phyloP scores from a whole-genome alignment of 106 monocot genomes.

The Dendrobium catenatum region DNA sequence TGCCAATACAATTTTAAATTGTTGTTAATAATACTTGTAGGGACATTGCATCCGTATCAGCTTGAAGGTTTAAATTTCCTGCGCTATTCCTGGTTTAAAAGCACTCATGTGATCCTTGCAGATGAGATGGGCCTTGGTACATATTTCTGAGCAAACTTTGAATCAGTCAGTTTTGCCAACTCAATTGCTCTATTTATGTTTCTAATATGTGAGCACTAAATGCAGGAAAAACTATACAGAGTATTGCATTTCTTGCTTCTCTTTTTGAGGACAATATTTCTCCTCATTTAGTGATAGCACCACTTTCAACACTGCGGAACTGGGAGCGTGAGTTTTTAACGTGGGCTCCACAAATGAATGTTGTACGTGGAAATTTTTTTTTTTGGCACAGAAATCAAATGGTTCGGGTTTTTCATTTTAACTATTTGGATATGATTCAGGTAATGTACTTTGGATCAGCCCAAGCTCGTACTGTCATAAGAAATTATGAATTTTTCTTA shows the following conservation, averaged over 20 bases:
- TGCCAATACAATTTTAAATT: background rate
- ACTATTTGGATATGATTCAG: constrained; percentile 23
- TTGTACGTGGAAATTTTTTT: constrained; percentile 52
- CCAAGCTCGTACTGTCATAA: constrained; percentile 65
- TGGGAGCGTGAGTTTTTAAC: constrained; percentile 99
- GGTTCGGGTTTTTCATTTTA: background rate
- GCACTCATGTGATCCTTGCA: constrained; percentile 92
- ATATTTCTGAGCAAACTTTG: constrained; percentile 1
- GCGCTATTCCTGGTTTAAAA: constrained; percentile 93
- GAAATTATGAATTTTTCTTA: constrained; percentile 75
- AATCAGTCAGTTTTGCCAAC: constrained; percentile 5
- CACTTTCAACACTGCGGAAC: constrained; percentile 92
- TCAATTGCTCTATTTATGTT: background rate
- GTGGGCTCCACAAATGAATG: constrained; percentile 98
- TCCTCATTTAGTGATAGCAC: constrained; percentile 90
- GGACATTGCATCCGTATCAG: constrained; percentile 90
- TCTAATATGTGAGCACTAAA: background rate
- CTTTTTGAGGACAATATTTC: constrained; percentile 74
- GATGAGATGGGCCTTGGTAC: constrained; percentile 99
- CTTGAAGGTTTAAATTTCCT: constrained; percentile 98
- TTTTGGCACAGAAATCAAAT: background rate
- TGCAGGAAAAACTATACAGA: constrained; percentile 98
- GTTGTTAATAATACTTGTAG: constrained; percentile 28
- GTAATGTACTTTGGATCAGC: constrained; percentile 97
- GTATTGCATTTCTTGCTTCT: constrained; percentile 97